Evolutionary conservation across 352 stramenopile species (phyloP).

Genomic region (Pythium phragmitis): DNA sequence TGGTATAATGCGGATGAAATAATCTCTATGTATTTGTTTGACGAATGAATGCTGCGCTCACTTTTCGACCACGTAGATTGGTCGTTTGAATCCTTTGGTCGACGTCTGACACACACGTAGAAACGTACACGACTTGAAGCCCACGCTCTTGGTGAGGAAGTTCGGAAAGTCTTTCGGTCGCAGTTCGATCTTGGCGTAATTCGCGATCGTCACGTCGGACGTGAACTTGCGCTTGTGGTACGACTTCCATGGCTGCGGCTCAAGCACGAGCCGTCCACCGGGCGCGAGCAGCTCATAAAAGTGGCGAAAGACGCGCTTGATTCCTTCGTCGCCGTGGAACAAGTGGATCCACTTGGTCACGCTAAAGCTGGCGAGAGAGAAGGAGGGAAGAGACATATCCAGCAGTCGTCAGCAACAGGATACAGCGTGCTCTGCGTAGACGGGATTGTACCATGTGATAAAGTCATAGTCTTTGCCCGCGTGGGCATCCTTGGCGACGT

Average conservation of each 20-base stretch:
- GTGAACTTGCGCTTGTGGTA: slow-evolving; percentile 88
- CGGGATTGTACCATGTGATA: slow-evolving; percentile 58
- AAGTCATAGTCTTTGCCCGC: slow-evolving; percentile 73
- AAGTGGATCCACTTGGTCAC: slow-evolving; percentile 92
- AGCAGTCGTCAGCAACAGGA: not conserved
- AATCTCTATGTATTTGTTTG: slow-evolving; percentile 7
- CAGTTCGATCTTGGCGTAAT: slow-evolving; percentile 71
- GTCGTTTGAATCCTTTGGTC: slow-evolving; percentile 68
- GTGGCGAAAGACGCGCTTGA: slow-evolving; percentile 71
- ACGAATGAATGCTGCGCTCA: slow-evolving; percentile 3
- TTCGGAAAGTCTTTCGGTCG: slow-evolving; percentile 73
- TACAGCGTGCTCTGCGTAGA: no score
- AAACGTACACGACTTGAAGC: slow-evolving; percentile 68
- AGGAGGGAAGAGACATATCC: not conserved
- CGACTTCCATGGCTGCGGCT: slow-evolving; percentile 87
- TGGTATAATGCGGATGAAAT: not conserved
- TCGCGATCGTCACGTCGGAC: slow-evolving; percentile 63
- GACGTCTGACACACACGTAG: slow-evolving; percentile 78
- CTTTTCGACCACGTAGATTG: slow-evolving; percentile 79
- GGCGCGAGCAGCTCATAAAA: slow-evolving; percentile 63
- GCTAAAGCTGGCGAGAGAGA: slow-evolving; percentile 57
- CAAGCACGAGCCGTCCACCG: slow-evolving; percentile 73
- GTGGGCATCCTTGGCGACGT: slow-evolving; percentile 57
- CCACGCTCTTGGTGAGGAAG: slow-evolving; percentile 53
- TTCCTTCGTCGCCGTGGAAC: slow-evolving; percentile 81